Base-by-base conservation (phyloP, 257 asterid genomes). In the Cruciata laevipes region DNA sequence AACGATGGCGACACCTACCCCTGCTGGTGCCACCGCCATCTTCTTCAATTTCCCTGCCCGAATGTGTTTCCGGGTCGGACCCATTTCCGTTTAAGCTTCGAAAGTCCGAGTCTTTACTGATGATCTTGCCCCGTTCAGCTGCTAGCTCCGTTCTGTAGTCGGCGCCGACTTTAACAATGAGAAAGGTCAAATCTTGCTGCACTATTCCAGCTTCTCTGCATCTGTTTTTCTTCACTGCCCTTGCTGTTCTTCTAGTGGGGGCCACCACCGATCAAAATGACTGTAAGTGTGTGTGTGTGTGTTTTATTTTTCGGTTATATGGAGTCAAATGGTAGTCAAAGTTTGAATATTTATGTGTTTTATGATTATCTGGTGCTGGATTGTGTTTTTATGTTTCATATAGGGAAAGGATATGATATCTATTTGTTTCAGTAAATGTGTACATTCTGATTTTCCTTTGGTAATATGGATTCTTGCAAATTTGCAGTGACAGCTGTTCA, bases 401-500 rank as follows among this genome's bases (percentile, higher is more conserved):
- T 25, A 7, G 27, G 49, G 67, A 37, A 42, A 62, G 18, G 56
- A 17, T 56, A 37, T 32, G 24, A 7, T 30, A 56, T 65, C 55
- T 18, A 4, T n/a, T 52, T 3, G 1, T 17, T 6, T 52, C 11
- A 5, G 4, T 47, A 20, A 9, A 3, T 7, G 13, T 64, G 3
- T 35, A 5, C 47, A 13, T 5, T 55, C 5, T 35, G 24, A 32
- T 63, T 47, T 0, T 16, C 53, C 30, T 23, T 2, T 25, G 69
- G 63, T n/a, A n/a, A 74, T 40, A 17, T 12, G 60, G 44, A 3
- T 57, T 21, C 24, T 24, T 13, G 56, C 17, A 10, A 44, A 38
- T 77, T 66, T 85, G 86, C 91, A 90, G 98, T 84, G 62, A 95
- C 80, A 83, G 93, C 89, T 74, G 93, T 89, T 69, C 96, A 94